Conservation (phyloP, 805 yeast species). For the Dipodascopsis uninucleata region DNA sequence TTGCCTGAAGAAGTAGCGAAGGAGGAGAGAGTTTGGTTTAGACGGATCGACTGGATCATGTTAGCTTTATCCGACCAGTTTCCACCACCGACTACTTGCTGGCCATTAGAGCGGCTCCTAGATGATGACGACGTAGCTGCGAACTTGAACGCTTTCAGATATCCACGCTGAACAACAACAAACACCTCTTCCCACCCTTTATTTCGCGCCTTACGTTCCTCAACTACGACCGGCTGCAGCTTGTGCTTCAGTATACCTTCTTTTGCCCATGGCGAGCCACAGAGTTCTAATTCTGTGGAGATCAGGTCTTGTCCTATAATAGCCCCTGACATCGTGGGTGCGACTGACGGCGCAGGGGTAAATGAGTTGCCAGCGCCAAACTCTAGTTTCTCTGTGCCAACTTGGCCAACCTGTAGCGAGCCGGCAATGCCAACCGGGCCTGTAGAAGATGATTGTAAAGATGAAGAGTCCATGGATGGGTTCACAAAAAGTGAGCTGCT, state of each 20-base stretch:
- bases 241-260: constrained; percentile 58
- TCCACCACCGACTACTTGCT: constrained; percentile 57
- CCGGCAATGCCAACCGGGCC: constrained; percentile 37
- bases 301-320: no score
- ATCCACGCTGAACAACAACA: constrained; percentile 67
- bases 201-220: constrained; percentile 21
- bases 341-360: no score
- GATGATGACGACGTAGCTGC: constrained; percentile 33
- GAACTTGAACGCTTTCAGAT: constrained; percentile 55
- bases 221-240: constrained; percentile 31
- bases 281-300: constrained; percentile 60
- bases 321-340: no score
- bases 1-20: no score
- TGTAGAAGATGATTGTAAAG: no score
- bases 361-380: no score
- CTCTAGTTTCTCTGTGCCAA: no score
- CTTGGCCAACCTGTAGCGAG: no score
- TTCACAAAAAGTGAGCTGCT: no score
- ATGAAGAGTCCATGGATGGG: no score
- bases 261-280: constrained; percentile 75
- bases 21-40: constrained; percentile 45
- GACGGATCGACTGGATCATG: constrained; percentile 51
- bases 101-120: constrained; percentile 26
- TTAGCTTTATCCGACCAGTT: constrained; percentile 66
- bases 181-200: constrained; percentile 49